Conservation (phyloP, 2,329 filamentous ascomycete genomes). For the Claviceps lovelessii region DNA sequence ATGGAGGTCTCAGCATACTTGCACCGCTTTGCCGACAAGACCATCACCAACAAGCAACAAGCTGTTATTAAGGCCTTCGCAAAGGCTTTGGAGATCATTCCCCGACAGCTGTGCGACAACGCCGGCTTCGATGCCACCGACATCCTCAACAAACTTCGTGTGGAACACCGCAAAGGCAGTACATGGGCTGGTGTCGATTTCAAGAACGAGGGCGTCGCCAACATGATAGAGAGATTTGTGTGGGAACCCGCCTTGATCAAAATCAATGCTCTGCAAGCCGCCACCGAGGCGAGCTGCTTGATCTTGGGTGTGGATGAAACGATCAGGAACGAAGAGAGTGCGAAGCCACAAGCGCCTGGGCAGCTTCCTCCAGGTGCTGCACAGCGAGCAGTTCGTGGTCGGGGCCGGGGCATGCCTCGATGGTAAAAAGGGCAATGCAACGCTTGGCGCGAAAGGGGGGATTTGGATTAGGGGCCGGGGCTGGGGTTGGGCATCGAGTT, state of each 20-base stretch:
- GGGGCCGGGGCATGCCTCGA: constrained; percentile 81
- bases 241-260: constrained; percentile 97
- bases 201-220: constrained; percentile 72
- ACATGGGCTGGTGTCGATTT: constrained; percentile 97
- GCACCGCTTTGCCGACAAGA: constrained; percentile 82
- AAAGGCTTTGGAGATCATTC: constrained; percentile 92
- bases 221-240: constrained; percentile 92
- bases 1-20: constrained; percentile 95
- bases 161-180: constrained; percentile 88
- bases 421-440: constrained; percentile 33
- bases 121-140: constrained; percentile 97
- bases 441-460: background rate
- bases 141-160: constrained; percentile 88
- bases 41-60: constrained; percentile 90
- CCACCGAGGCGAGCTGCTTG: constrained; percentile 86
- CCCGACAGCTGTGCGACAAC: constrained; percentile 94
- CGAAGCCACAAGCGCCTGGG: constrained; percentile 65
- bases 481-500: too few species aligned
- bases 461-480: too few species aligned
- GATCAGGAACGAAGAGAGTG: constrained; percentile 93
- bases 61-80: constrained; percentile 95
- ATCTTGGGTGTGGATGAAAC: constrained; percentile 97
- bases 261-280: constrained; percentile 91
- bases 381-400: constrained; percentile 70
- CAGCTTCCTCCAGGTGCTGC: constrained; percentile 70